Evolutionary conservation across 805 yeast species (phyloP), one percentile per base, ranked within the genome.

Genomic region (Yarrowia porcina): DNA sequence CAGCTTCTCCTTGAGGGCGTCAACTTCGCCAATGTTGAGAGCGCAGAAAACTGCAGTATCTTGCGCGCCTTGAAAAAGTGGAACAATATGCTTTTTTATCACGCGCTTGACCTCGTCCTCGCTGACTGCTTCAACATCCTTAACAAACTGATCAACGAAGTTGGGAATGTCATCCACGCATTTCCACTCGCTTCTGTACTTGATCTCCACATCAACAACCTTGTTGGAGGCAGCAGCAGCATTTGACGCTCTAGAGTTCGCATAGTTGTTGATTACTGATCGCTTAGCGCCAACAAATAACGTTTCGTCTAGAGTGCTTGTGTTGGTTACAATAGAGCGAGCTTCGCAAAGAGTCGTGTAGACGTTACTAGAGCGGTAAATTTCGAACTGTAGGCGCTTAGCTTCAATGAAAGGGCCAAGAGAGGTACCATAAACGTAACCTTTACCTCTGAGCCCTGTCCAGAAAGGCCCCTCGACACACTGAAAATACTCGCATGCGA

Each of bases 401-500:
- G 82, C 75, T 67, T 90, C 97, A 12, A 82, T 70, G 65, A 81
- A 80, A 52, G 83, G 79, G 45, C 79, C 71, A 67, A 90, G 78
- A 62, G 77, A 79, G 1, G 93, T 94, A 38, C 97, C 97, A 73
- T 94, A 94, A 0, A 97, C 97, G 44, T 89, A 77, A 2, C 99
- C 99, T 1, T 91, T 82, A 41, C 99, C 99, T 75, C 99, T 83
- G 33, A 94, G 89, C 63, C 96, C 97, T 69, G 90, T 83, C 97
- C 98, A 93, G 66, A 93, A 87, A 35, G 98, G 99, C 2, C 99
- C 99, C 73, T 94, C 99, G 18, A 90, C 90, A 36, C 90, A 88
- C 67, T 87, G 88, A 63, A 94, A 77, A 69, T 85, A 88, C 63
- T 88, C 91, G 7, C 87, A 80, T 7, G 91, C 89, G 27, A 92